Evolutionary conservation across 176 grass and related monocot genomes (phyloP), one percentile per base, ranked within the genome.

Genomic region (bread wheat (Triticum aestivum)): DNA sequence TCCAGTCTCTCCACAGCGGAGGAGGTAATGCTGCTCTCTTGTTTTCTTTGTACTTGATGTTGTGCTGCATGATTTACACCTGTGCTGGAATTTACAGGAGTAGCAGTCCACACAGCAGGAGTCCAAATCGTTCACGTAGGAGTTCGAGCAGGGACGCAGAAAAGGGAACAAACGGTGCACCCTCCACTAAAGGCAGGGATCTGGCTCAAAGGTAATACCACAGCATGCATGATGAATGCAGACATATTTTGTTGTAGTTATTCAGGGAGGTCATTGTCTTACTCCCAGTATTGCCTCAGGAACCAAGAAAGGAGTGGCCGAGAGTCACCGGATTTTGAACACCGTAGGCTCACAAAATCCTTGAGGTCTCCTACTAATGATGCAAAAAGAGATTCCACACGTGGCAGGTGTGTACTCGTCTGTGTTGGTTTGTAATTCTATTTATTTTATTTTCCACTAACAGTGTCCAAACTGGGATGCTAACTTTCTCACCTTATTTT

Each of bases 131-230:
- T 26, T 76, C 88, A 65, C 75, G n/a, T 67, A 74, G 86, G 69
- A 93, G 73, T 84, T 70, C 17, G 62, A 95, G 86, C 83, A 90
- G 86, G 63, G 91, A 95, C 27, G 67, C 35, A 21, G 86, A 90
- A 52, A 91, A 85, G 41, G 86, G 63, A 74, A 89, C 77, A 27
- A 92, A 93, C 67, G 89, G 87, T 4, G 34, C 44, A 12, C 67
- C 39, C 15, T 70, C 79, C 73, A 84, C 42, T 73, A 91, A 38
- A 65, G 65, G 93, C 77, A 85, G 64, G 82, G 78, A 20, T 81
- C 20, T 75, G 69, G 39, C 77, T 87, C 72, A 77, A 85, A 98
- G 93, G 95, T 98, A 84, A 56, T 75, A 63, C 24, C 4, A 59
- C 18, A 59, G 18, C 3, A 59, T 79, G 80, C 71, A 80, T 56